Evolutionary conservation across 176 grass and related monocot genomes (phyloP), one percentile per base, ranked within the genome.

Genomic region (Triticum monococcum): DNA sequence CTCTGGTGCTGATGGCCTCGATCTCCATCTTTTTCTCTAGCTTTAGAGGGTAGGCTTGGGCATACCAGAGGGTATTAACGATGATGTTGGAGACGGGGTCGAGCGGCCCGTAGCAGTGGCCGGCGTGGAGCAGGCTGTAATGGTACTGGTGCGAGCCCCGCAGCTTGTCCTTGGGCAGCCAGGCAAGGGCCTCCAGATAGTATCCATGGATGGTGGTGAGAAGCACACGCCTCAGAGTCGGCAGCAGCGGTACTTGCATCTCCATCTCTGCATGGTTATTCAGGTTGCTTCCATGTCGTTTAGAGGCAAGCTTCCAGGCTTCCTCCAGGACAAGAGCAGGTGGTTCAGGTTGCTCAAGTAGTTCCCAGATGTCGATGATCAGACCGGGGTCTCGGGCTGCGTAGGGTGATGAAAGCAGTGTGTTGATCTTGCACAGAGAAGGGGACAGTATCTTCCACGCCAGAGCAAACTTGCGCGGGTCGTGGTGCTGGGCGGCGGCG

Each of bases 361-460:
- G 1, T 14, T 0, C 0, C 45, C 45, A 48, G 12, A 5, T 65
- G 13, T 43, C 31, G 31, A 35, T 36, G 8, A 68, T 16, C 31
- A 9, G 66, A 68, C 0, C 0, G 31, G 28, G 30, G 14, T 8
- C 64, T 31, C 3, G 28, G 14, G 65, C 3, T 1, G 16, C 66
- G 31, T 18, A 37, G 32, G 31, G 14, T 1, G n/a, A 0, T 4
- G 50, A 2, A 4, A 52, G 1, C 63, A 32, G 26, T 2, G 45
- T 1, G 45, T 0, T 0, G 12, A 48, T 0, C 45, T 40, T 26
- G 22, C n/a, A 36, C 0, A 43, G 2, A 9, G 2, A n/a, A 36
- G 56, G 57, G 32, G 54, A 35, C n/a, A 62, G 12, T 0, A 63
- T 3, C 22, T 62, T 31, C 56, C 48, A 62, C 18, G 0, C 54